A percentile compares a stretch with the other conserved stretches of the same genome.
Conservation (phyloP, 2,329 filamentous ascomycete genomes). For the Aspergillus melleus region DNA sequence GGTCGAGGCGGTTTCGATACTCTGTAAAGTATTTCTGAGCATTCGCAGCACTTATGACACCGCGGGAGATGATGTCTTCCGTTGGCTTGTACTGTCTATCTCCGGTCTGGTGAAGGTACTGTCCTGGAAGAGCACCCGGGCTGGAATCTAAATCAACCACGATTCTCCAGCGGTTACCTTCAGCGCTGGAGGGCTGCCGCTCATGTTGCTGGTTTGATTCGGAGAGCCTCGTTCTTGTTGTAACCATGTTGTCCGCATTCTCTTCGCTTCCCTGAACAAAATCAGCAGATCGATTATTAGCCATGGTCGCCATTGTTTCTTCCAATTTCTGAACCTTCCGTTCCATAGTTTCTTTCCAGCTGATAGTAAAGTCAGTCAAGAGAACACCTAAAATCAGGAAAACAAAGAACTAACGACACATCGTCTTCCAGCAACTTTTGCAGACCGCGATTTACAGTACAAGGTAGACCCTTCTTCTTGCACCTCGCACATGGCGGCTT, state of each 20-base stretch:
- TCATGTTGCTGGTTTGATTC: slow-evolving; percentile 7
- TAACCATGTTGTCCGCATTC: background rate
- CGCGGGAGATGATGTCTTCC: slow-evolving; percentile 47
- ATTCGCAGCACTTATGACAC: slow-evolving; percentile 44
- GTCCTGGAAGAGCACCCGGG: background rate
- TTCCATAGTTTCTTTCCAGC: slow-evolving; percentile 43
- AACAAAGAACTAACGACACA: slow-evolving; percentile 30
- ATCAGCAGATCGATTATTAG: slow-evolving; percentile 11
- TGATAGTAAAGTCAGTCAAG: no score
- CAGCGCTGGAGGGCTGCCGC: background rate
- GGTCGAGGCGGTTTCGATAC: slow-evolving; percentile 48
- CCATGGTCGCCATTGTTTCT: slow-evolving; percentile 31
- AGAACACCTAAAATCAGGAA: no score
- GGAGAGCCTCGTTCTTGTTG: background rate
- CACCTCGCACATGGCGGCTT: slow-evolving; percentile 43
- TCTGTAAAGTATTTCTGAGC: slow-evolving; percentile 44
- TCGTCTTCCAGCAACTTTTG: slow-evolving; percentile 46
- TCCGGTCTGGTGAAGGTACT: background rate
- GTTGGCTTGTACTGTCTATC: background rate
- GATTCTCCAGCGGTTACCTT: slow-evolving; percentile 29
- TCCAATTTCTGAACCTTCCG: slow-evolving; percentile 40
- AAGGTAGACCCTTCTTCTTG: slow-evolving; percentile 41
- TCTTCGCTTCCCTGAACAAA: background rate
- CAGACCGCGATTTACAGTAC: slow-evolving; percentile 43
- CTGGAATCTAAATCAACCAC: slow-evolving; percentile 36